Evolutionary conservation across 192 early-diverging fungal genomes (phyloP), one percentile per base, ranked within the genome.

Genomic region (Podochytrium sp.): DNA sequence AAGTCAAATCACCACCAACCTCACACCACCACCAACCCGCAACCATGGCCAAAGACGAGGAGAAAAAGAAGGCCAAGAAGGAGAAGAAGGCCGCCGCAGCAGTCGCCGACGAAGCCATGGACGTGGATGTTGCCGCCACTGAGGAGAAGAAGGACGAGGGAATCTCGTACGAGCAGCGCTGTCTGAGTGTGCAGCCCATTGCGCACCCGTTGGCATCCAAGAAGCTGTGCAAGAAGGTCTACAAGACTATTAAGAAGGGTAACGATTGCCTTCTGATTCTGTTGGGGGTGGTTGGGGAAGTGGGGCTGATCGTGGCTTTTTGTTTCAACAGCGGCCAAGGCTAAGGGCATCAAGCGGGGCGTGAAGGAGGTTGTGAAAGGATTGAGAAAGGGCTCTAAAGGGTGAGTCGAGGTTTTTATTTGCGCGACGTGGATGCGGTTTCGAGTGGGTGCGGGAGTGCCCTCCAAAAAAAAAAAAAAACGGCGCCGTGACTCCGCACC

Each of bases 281-380:
- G 30, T 47, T 67, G 65, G 23, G 14, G 43, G 43, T 25, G 14
- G 25, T 40, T 23, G 23, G 65, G 12, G n/a, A n/a, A n/a, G n/a
- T n/a, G n/a, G 2, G 0, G 25, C 18, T 0, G 37, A 30, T 63
- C 1, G 1, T 35, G 7, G 3, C 18, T n/a, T 63, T 63, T 32
- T 32, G 30, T 38, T 40, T 39, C 60, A 63, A 39, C 77, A 91
- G 94, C 96, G 57, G 77, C 91, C 63, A 95, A 93, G 83, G 88
- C 90, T 52, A 94, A 95, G 81, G 88, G 91, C 43, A 87, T 96
- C 43, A 92, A 91, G 80, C 91, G 98, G 69, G 98, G 98, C 58
- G 94, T 98, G 25, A 98, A 98, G 87, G 98, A 99, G 82, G 95
- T 98, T 34, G 93, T 94, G 49, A 98, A 98, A 87, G 94, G 90